Evolutionary conservation across 2,329 filamentous ascomycete species (phyloP).

Genomic region (Ilyonectria robusta): DNA sequence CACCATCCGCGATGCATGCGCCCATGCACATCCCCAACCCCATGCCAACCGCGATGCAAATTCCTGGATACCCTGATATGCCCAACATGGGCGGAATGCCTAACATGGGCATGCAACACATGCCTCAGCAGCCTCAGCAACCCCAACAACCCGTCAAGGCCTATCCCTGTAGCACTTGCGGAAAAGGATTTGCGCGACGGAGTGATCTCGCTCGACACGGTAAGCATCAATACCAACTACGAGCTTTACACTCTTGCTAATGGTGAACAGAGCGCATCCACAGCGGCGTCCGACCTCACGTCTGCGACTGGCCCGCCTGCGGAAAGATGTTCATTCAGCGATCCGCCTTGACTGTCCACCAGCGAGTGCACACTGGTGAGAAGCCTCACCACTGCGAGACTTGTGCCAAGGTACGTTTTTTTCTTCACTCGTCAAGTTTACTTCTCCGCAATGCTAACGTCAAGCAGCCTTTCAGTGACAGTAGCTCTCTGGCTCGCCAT

Average conservation of each 20-base stretch:
- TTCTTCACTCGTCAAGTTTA: not conserved
- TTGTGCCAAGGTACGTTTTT: slow-evolving; percentile 87
- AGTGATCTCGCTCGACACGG: slow-evolving; percentile 96
- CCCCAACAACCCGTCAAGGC: slow-evolving; percentile 69
- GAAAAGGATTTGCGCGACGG: slow-evolving; percentile 91
- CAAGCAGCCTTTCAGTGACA: slow-evolving; percentile 91
- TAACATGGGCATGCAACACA: slow-evolving; percentile 57
- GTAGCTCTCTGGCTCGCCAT: slow-evolving; percentile 92
- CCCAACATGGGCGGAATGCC: slow-evolving; percentile 57
- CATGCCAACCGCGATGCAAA: slow-evolving; percentile 60
- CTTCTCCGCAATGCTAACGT: slow-evolving; percentile 28
- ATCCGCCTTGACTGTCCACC: slow-evolving; percentile 94
- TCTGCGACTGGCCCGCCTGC: slow-evolving; percentile 90
- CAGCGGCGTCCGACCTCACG: slow-evolving; percentile 89
- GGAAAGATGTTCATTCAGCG: slow-evolving; percentile 98
- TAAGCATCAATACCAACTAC: slow-evolving; percentile 62
- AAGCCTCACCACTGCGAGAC: slow-evolving; percentile 98
- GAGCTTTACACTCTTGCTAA: slow-evolving; percentile 39
- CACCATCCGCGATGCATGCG: slow-evolving; percentile 66
- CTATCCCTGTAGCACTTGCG: slow-evolving; percentile 90
- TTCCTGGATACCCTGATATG: slow-evolving; percentile 59
- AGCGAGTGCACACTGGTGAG: slow-evolving; percentile 95
- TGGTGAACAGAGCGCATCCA: slow-evolving; percentile 88
- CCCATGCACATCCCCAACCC: slow-evolving; percentile 62
- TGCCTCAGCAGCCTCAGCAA: slow-evolving; percentile 51